phyloP scores from a whole-genome alignment of 2,329 filamentous ascomycete species.

The Diaporthe eres region DNA sequence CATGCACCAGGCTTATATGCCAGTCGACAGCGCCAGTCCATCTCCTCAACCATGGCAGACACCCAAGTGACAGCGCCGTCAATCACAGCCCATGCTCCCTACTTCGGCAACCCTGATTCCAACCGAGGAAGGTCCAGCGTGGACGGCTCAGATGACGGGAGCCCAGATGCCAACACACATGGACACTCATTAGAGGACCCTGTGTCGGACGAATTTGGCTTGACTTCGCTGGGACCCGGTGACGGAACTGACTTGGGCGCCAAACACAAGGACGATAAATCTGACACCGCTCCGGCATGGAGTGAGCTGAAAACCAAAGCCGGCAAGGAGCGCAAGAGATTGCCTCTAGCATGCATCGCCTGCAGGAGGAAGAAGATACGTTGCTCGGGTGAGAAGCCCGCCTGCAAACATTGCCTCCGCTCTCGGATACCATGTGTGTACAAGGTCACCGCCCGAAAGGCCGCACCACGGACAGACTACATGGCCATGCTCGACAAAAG shows the following conservation, averaged over 20 bases:
- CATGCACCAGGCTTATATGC: slow-evolving; percentile 51
- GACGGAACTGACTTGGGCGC: slow-evolving; percentile 69
- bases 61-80: slow-evolving; percentile 55
- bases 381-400: slow-evolving; percentile 96
- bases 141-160: slow-evolving; percentile 62
- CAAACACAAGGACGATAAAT: slow-evolving; percentile 70
- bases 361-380: slow-evolving; percentile 98
- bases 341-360: slow-evolving; percentile 94
- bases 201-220: slow-evolving; percentile 71
- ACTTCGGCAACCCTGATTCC: slow-evolving; percentile 48
- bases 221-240: slow-evolving; percentile 59
- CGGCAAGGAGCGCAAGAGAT: slow-evolving; percentile 93
- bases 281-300: slow-evolving; percentile 76
- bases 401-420: slow-evolving; percentile 94
- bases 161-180: slow-evolving; percentile 59
- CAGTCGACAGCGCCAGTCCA: slow-evolving; percentile 50
- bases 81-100: slow-evolving; percentile 53
- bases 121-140: slow-evolving; percentile 46
- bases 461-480: slow-evolving; percentile 94
- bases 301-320: slow-evolving; percentile 91
- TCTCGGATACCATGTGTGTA: slow-evolving; percentile 97
- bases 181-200: slow-evolving; percentile 65
- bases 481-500: slow-evolving; percentile 99
- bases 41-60: slow-evolving; percentile 53
- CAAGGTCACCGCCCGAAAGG: slow-evolving; percentile 95